Evolutionary conservation across 768 basidiomycete species (phyloP), one percentile per base, ranked within the genome.

Genomic region (Neoboletus brunneissimus): DNA sequence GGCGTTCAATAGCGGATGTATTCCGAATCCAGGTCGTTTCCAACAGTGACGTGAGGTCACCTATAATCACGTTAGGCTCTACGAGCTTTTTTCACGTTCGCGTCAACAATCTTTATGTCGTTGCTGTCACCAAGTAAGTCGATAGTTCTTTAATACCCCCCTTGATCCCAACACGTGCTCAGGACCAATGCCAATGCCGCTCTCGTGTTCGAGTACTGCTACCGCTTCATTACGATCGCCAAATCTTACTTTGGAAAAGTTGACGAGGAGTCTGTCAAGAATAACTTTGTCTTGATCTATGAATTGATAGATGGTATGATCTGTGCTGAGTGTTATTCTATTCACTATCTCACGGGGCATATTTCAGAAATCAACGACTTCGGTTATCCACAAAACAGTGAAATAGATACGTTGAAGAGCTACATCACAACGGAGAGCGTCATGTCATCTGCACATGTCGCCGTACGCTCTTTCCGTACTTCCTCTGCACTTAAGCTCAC

Each of bases 11-110:
- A 62, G 91, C 95, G 38, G 95, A 97, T 68, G 94, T 99, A 31
- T 99, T 99, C 73, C 86, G 97, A 62, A 98, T 99, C 71, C 97
- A 99, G 72, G 97, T 99, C 69, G 89, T 99, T 50, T 97, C 96
- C 37, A 98, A 94, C 76, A 92, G 90, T 65, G 95, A 98, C 68
- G 93, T 98, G 29, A 84, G 95, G 60, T 95, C 95, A 34, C 97
- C 97, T 11, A 96, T 99, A 67, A 91, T 98, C 70, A 98, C 97
- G 0, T 81, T 99, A 23, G 95, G 96, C 25, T 98, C 94, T 22
- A 98, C 96, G 0, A 96, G 94, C 67, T 99, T 99, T 83, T 98
- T 99, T 72, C 97, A 99, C 69, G 95, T 98, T 58, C 79, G 94
- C 59, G 79, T 96, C 55, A 95, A 96, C 76, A 98, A 97, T 64